Base-by-base conservation (phyloP, 352 stramenopile genomes). In the Phytophthora cactorum region DNA sequence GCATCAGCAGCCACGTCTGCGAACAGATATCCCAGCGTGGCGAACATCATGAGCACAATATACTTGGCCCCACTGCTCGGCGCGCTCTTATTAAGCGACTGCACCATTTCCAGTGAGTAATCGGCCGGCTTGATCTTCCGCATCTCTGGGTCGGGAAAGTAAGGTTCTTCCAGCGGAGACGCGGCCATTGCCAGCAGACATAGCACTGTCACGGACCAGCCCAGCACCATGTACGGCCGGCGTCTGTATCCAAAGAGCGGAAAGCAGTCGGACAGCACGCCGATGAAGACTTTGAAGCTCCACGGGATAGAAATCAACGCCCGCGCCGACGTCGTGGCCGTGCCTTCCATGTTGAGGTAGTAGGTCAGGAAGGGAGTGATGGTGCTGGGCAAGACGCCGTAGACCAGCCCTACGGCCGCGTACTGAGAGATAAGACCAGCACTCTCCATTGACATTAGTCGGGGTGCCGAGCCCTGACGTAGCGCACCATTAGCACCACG, bases 241-340 rank as follows among this genome's bases (percentile, higher is more conserved):
- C 81, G 74, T 39, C 81, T 55, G 60, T 81, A 84, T 22, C 81
- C 81, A 25, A 72, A 79, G 43, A 87, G 65, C 28, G 81, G 78
- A 12, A 84, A 47, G 50, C 78, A 87, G 56, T 89, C 81, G 0
- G 76, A 84, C 8, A 81, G 9, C 4, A 89, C 71, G 12, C 78
- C 79, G 49, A 86, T 75, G 47, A 89, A 85, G n/a, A 83, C 75
- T 52, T 86, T 89, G 43, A 78, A 72, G 15, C 68, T 87, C 81
- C 81, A 89, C 1, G 78, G 77, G 52, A 89, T 80, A 5, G 60
- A 72, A 25, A 86, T 60, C 1, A 88, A 61, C 32, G 68, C 74
- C 9, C 67, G 63, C 4, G 80, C 80, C 6, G 80, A 82, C 47
- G 70, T 80, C 3, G 71, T 79, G 11, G 64, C 52, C 5, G 67